Percentiles rank a stretch among this genome's conserved stretches.
phyloP scores from a whole-genome alignment of 768 basidiomycete species.

The Mrakia hoshinonis region DNA sequence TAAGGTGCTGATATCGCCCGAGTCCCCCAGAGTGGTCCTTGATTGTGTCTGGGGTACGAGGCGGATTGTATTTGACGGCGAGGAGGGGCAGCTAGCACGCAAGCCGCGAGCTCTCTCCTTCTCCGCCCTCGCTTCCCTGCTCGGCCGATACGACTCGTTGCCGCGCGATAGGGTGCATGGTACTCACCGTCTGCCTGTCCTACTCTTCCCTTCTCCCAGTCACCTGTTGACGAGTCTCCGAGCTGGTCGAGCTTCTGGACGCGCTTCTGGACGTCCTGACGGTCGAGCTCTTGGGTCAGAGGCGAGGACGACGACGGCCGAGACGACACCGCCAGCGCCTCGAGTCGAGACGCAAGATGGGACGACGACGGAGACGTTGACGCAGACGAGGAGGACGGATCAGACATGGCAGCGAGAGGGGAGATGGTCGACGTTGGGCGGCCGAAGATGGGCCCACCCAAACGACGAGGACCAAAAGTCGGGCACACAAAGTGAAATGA shows the following conservation, averaged over 20 bases:
- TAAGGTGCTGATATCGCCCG: too few relatives aligned
- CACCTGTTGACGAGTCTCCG: constrained; percentile 22
- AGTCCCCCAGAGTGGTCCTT: too few relatives aligned
- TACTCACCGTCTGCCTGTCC: background rate
- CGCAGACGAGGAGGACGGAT: background rate
- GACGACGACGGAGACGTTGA: constrained; percentile 21
- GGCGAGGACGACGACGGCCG: constrained; percentile 15
- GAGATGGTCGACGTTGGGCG: background rate
- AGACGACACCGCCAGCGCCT: constrained; percentile 19
- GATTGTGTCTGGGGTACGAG: too few relatives aligned
- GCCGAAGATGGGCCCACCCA: too few relatives aligned
- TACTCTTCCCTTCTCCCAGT: constrained; percentile 27
- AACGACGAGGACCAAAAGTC: too few relatives aligned
- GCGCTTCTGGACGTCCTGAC: constrained; percentile 28
- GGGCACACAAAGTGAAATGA: too few relatives aligned
- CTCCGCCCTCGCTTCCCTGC: background rate
- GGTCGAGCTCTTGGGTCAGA: constrained; percentile 12
- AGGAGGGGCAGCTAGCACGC: too few relatives aligned
- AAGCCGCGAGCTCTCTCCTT: background rate
- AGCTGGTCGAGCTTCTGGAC: constrained; percentile 23
- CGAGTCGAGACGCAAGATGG: constrained; percentile 26
- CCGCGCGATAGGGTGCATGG: too few relatives aligned
- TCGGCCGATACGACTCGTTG: background rate
- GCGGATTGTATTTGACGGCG: too few relatives aligned
- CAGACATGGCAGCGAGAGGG: background rate